Percentiles rank a stretch among this genome's conserved stretches.
Evolutionary conservation across 345 rosid genomes (phyloP).

Genomic region (Linum lewisii): DNA sequence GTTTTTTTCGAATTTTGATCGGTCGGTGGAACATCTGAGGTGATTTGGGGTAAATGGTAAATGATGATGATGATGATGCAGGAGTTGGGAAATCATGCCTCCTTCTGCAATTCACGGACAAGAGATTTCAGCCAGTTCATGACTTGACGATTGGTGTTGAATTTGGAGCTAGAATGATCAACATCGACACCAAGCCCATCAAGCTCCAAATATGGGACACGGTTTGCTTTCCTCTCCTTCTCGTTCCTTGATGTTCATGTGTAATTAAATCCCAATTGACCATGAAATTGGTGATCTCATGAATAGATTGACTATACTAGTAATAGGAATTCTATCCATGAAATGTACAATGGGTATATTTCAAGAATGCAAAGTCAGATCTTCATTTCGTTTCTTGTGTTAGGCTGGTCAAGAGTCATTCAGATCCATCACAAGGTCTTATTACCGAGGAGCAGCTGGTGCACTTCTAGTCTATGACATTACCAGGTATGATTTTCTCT

Average conservation of each 20-base stretch:
- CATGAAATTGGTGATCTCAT: neutral
- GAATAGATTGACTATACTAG: neutral
- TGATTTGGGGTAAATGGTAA: neutral
- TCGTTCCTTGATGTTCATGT: neutral
- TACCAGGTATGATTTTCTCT: conserved; percentile 2
- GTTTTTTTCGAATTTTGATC: too few relatives aligned
- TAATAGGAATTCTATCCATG: too few relatives aligned
- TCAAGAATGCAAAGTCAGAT: neutral
- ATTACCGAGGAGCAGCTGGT: conserved; percentile 11
- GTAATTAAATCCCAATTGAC: neutral
- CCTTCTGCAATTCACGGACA: conserved; percentile 64
- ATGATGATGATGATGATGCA: conserved; percentile 7
- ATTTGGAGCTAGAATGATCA: conserved; percentile 73
- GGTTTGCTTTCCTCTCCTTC: conserved; percentile 10
- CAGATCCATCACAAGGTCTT: conserved; percentile 11
- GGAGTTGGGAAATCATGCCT: conserved; percentile 70
- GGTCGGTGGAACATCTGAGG: too few relatives aligned
- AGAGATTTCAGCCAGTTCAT: conserved; percentile 71
- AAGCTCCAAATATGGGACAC: conserved; percentile 81
- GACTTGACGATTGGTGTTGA: conserved; percentile 70
- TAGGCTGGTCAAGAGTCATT: conserved; percentile 11
- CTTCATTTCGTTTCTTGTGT: neutral
- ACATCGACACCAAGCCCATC: conserved; percentile 45
- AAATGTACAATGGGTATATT: neutral
- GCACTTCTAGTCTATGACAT: conserved; percentile 11